Conservation (phyloP, 352 stramenopile species). For the Globisporangium alternatum region DNA sequence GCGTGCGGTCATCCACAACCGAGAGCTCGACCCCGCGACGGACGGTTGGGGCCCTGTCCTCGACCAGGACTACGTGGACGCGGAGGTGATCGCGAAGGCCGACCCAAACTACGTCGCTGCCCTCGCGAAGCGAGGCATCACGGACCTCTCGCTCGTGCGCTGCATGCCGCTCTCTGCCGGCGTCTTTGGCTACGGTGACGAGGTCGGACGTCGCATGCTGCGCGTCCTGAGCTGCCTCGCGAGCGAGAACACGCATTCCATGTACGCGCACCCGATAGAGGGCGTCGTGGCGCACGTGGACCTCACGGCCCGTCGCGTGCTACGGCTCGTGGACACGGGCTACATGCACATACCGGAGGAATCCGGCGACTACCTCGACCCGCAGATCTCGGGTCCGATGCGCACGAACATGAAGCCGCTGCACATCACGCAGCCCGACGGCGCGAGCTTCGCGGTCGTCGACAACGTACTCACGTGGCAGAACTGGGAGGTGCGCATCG, state of each 20-base stretch:
- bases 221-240: constrained; percentile 46
- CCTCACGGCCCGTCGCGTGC: constrained; percentile 36
- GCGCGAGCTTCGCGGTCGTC: constrained; percentile 66
- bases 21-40: constrained; percentile 33
- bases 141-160: constrained; percentile 40
- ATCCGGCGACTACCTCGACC: constrained; percentile 43
- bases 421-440: constrained; percentile 70
- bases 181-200: constrained; percentile 37
- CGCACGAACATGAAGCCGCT: constrained; percentile 56
- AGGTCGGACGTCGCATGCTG: constrained; percentile 42
- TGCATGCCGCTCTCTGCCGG: constrained; percentile 40
- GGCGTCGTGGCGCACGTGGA: constrained; percentile 46
- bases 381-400: constrained; percentile 34
- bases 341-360: constrained; percentile 45
- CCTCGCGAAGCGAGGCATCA: constrained; percentile 41
- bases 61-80: constrained; percentile 45
- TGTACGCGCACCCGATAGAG: constrained; percentile 48
- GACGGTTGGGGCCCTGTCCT: constrained; percentile 46
- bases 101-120: constrained; percentile 37
- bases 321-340: constrained; percentile 39
- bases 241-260: constrained; percentile 39
- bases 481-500: constrained; percentile 77
- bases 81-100: constrained; percentile 40
- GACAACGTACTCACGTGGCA: constrained; percentile 75
- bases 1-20: constrained; percentile 26